A percentile compares a stretch with the other conserved stretches of the same genome.
phyloP scores from a whole-genome alignment of 345 rosid species.

The Litchi chinensis region DNA sequence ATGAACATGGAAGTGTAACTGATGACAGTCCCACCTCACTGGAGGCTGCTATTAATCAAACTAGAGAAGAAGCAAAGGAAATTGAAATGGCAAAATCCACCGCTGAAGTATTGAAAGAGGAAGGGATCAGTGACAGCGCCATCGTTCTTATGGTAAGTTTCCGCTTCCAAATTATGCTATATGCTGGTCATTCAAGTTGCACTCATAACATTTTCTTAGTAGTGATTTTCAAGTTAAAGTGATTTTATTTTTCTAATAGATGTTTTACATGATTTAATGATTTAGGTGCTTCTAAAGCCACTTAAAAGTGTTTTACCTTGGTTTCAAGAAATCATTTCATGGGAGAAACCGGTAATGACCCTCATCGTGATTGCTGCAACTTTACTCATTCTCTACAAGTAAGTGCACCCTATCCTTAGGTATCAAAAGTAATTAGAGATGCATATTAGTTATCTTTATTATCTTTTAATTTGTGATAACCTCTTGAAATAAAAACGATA shows the following conservation, averaged over 20 bases:
- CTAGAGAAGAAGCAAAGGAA: slow-evolving; percentile 63
- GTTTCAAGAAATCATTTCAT: slow-evolving; percentile 51
- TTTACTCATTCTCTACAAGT: slow-evolving; percentile 55
- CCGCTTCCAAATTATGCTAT: background rate
- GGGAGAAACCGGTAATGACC: slow-evolving; percentile 66
- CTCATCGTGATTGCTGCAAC: slow-evolving; percentile 30
- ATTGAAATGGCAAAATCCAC: slow-evolving; percentile 68
- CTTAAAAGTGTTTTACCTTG: slow-evolving; percentile 39
- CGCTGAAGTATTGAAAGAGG: slow-evolving; percentile 61
- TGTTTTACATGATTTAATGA: slow-evolving; percentile 9
- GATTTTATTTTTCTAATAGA: background rate
- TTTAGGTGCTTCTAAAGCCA: slow-evolving; percentile 78
- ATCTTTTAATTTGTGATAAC: background rate
- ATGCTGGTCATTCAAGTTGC: background rate
- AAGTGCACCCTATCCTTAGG: slow-evolving; percentile 24
- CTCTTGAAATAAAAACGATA: background rate
- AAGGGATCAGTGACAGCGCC: slow-evolving; percentile 70
- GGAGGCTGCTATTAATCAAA: slow-evolving; percentile 56
- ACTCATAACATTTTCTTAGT: background rate
- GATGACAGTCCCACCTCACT: slow-evolving; percentile 37
- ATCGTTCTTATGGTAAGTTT: slow-evolving; percentile 63
- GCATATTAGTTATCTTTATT: background rate
- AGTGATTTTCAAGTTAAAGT: background rate
- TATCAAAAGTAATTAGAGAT: background rate
- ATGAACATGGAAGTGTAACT: slow-evolving; percentile 25